Percentiles rank a stretch among this genome's conserved stretches.
Conservation (phyloP, 164 flowering plant species). For the Aristolochia contorta region DNA sequence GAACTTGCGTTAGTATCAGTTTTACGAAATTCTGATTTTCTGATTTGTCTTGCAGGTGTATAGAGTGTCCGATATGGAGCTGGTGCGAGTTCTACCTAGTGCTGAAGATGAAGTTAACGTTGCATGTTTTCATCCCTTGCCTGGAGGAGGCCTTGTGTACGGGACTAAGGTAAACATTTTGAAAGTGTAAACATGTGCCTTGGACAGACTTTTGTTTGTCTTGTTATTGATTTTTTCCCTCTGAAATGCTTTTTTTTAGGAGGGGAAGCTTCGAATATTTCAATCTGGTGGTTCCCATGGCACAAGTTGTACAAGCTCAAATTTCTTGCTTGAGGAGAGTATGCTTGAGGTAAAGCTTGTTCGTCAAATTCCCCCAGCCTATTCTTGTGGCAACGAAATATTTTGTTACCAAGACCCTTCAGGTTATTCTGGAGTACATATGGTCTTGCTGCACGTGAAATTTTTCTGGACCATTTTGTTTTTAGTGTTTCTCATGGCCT, state of each 20-base stretch:
- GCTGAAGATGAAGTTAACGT: slow-evolving; percentile 99
- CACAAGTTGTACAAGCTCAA: slow-evolving; percentile 22
- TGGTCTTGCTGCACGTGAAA: too few relatives aligned
- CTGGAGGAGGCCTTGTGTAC: slow-evolving; percentile 93
- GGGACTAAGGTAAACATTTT: slow-evolving; percentile 73
- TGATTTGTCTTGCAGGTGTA: slow-evolving; percentile 45
- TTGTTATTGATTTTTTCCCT: too few relatives aligned
- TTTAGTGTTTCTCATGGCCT: too few relatives aligned
- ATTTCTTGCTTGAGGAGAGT: slow-evolving; percentile 37
- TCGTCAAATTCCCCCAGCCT: background rate
- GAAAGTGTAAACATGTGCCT: background rate
- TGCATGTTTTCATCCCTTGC: slow-evolving; percentile 95
- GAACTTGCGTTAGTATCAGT: too few relatives aligned
- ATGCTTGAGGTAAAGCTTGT: slow-evolving; percentile 50
- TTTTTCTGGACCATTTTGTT: too few relatives aligned
- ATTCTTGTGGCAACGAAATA: too few relatives aligned
- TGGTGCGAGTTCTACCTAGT: slow-evolving; percentile 91
- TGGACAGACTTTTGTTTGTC: background rate
- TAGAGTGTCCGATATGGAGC: slow-evolving; percentile 98
- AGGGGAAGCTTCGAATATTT: slow-evolving; percentile 88
- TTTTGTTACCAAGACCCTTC: too few relatives aligned
- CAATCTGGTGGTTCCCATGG: slow-evolving; percentile 52
- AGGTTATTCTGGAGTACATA: too few relatives aligned
- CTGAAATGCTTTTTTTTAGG: slow-evolving; percentile 35
- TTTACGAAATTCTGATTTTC: background rate